Evolutionary conservation across 2,329 filamentous ascomycete species (phyloP), one percentile per base, ranked within the genome.

Genomic region (Microsporum audouinii): DNA sequence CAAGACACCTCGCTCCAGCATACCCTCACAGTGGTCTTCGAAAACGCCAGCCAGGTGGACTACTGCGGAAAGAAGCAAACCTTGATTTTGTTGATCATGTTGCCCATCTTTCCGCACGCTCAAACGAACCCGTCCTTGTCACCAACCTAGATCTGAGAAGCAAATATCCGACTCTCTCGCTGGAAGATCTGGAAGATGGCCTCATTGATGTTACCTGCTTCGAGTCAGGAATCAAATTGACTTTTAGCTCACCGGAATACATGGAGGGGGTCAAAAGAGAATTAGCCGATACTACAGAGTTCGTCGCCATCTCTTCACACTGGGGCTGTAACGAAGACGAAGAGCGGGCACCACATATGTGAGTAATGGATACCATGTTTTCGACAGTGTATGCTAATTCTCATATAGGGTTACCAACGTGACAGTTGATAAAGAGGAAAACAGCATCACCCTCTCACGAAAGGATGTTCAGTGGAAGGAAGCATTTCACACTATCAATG

Each of bases 241-340:
- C 31, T 31, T 65, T 66, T 34, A 6, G 23, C 17, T 62, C 61
- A 2, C 23, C 36, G 38, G 45, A 59, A 23, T 49, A 27, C 12
- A 49, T 49, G 45, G 45, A 49, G 17, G 17, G 7, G 17, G 45
- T 27, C 27, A 49, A 36, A 2, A 49, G 59, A 38, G 63, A 60
- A 31, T 29, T 67, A 8, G 58, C n/a, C 14, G 14, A 3, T n/a
- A 47, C 45, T 7, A 49, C 57, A 1, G 61, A 58, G 33, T 65
- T 67, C 23, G 38, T 66, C 4, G 60, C 62, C 23, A 63, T 67
- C 36, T 66, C 66, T 10, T 65, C 66, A 12, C 66, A 67, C 58
- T 59, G 33, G 23, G 63, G 61, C 2, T 67, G 66, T 45, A 65
- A 67, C 33, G 51, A 61, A 31, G 61, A 66, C 7, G 66, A 66